phyloP scores from a whole-genome alignment of 139 green algal genomes.

The Coccomyxa sp. region DNA sequence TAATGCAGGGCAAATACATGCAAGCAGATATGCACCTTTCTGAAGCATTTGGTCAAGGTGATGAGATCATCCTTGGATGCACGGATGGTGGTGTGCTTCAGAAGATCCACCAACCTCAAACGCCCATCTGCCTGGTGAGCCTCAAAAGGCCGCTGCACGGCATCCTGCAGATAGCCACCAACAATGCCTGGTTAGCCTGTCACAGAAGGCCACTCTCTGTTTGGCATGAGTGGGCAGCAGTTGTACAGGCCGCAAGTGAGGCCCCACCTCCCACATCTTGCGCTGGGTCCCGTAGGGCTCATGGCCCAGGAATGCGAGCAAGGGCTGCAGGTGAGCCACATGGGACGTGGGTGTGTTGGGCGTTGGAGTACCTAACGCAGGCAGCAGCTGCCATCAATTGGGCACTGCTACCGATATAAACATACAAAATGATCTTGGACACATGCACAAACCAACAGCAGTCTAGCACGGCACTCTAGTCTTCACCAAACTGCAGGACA shows the following conservation, averaged over 20 bases:
- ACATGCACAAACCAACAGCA: no score
- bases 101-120: slow-evolving; percentile 57
- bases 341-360: slow-evolving; percentile 11
- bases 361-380: slow-evolving; percentile 67
- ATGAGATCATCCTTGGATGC: slow-evolving; percentile 75
- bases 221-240: no score
- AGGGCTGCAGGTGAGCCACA: slow-evolving; percentile 70
- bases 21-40: background rate
- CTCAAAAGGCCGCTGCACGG: slow-evolving; percentile 69
- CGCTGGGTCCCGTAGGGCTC: slow-evolving; percentile 49
- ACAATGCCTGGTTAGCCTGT: no score
- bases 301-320: slow-evolving; percentile 88
- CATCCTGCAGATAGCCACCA: slow-evolving; percentile 4
- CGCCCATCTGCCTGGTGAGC: slow-evolving; percentile 20
- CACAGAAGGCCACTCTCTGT: no score
- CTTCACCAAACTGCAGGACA: no score
- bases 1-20: no score
- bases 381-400: background rate
- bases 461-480: no score
- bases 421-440: no score
- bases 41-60: slow-evolving; percentile 44
- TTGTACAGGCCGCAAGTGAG: background rate
- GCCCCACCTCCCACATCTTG: slow-evolving; percentile 34
- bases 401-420: background rate
- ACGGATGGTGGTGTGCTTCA: slow-evolving; percentile 73